A percentile compares a stretch with the other conserved stretches of the same genome.
Evolutionary conservation across 305 asterid species (phyloP).

Genomic region (Fraxinus floribunda): DNA sequence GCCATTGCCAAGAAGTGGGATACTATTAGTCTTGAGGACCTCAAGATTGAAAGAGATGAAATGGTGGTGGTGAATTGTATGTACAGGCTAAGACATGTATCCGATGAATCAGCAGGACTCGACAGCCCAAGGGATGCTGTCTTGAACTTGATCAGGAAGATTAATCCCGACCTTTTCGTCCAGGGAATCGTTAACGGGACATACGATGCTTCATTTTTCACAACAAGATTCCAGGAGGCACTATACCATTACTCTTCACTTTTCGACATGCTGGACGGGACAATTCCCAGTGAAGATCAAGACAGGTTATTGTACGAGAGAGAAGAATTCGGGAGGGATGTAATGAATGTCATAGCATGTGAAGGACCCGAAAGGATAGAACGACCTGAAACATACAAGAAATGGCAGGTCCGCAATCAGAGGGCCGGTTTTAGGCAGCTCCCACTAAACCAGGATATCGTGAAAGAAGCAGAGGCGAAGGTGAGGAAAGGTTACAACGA

Average conservation of each 20-base stretch:
- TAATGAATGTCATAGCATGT: constrained; percentile 65
- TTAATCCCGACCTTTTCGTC: constrained; percentile 50
- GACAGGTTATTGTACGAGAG: constrained; percentile 51
- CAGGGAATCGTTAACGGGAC: constrained; percentile 61
- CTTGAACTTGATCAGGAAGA: constrained; percentile 41
- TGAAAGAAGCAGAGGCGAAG: constrained; percentile 40
- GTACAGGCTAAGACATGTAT: constrained; percentile 53
- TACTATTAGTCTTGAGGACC: constrained; percentile 41
- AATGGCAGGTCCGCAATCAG: constrained; percentile 55
- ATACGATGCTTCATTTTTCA: constrained; percentile 53
- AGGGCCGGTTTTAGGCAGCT: constrained; percentile 62
- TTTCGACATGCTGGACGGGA: constrained; percentile 66
- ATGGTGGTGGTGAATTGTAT: constrained; percentile 58
- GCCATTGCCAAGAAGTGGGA: constrained; percentile 71
- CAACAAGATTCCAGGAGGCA: constrained; percentile 56
- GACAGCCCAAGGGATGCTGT: constrained; percentile 56
- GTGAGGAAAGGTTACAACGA: constrained; percentile 45
- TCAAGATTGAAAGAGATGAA: constrained; percentile 46
- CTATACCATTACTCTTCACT: constrained; percentile 57
- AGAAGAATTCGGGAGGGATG: constrained; percentile 57
- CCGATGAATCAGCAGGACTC: constrained; percentile 50
- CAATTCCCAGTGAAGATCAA: constrained; percentile 45
- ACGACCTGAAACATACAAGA: constrained; percentile 72
- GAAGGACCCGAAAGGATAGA: constrained; percentile 68
- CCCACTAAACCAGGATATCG: constrained; percentile 36